Evolutionary conservation across 1,139 yeast genomes (phyloP).

Genomic region (Sugiyamaella xylanicola): DNA sequence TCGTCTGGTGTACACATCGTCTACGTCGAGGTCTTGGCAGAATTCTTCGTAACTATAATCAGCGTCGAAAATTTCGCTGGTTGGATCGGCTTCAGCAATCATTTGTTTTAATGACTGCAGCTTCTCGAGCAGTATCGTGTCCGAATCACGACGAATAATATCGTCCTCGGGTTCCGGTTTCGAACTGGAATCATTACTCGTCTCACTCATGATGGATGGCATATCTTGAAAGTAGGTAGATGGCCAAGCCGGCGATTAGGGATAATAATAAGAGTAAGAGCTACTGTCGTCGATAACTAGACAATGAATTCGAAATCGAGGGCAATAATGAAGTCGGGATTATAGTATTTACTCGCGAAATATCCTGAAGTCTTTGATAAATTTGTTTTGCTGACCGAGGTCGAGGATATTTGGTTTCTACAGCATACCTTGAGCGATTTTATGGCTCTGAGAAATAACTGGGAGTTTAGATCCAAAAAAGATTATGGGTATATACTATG

Average conservation of each 20-base stretch:
- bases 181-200: background rate
- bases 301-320: background rate
- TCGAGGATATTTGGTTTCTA: background rate
- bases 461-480: background rate
- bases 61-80: conserved; percentile 6
- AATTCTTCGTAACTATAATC: conserved; percentile 32
- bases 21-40: conserved; percentile 34
- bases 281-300: background rate
- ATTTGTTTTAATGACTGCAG: conserved; percentile 25
- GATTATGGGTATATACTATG: conserved; percentile 5
- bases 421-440: conserved; percentile 16
- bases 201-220: conserved; percentile 2
- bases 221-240: background rate
- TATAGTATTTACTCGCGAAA: background rate
- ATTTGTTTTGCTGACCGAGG: conserved; percentile 10
- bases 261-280: background rate
- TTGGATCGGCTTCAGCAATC: conserved; percentile 21
- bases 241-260: no score
- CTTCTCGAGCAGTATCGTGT: conserved; percentile 24
- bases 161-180: conserved; percentile 4
- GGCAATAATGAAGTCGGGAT: background rate
- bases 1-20: conserved; percentile 29
- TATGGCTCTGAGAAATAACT: background rate
- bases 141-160: conserved; percentile 16
- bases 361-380: no score